phyloP scores from a whole-genome alignment of 495 filamentous ascomycete genomes.

The Lasiosphaeria ovina region DNA sequence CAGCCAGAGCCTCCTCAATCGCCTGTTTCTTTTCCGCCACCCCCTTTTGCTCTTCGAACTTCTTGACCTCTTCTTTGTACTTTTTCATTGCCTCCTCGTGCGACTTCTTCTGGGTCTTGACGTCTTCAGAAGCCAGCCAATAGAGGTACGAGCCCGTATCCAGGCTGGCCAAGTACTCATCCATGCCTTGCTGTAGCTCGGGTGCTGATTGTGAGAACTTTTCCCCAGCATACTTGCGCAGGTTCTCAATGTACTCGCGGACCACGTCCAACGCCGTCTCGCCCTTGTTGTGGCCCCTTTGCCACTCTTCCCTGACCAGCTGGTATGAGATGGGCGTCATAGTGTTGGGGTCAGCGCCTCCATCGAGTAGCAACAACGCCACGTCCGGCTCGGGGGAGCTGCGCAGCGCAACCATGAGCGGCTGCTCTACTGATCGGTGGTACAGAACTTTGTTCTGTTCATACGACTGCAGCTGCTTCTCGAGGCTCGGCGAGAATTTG shows the following conservation, averaged over 20 bases:
- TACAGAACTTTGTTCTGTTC: conserved; percentile 45
- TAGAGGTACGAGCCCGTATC: background rate
- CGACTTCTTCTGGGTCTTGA: conserved; percentile 2
- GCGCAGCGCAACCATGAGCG: conserved; percentile 55
- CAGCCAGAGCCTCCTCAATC: conserved; percentile 44
- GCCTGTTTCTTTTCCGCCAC: conserved; percentile 51
- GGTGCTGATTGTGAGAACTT: background rate
- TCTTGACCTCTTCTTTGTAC: conserved; percentile 33
- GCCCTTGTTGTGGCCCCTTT: background rate
- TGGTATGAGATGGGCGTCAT: conserved; percentile 36
- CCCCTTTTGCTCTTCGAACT: conserved; percentile 31
- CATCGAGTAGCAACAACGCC: conserved; percentile 55
- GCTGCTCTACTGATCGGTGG: conserved; percentile 47
- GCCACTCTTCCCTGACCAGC: background rate
- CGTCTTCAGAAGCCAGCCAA: background rate
- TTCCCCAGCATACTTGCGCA: background rate
- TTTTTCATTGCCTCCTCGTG: conserved; percentile 23
- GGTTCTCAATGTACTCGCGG: background rate
- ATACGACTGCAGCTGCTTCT: conserved; percentile 26
- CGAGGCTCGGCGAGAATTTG: conserved; percentile 26
- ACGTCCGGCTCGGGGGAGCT: conserved; percentile 46
- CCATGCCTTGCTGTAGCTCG: background rate
- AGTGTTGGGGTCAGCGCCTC: conserved; percentile 58
- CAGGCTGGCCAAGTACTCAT: background rate
- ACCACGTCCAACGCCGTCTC: background rate